These are phyloP conservation scores for Gentiana straminea DNA, from an alignment of 257 asterid genomes.

Conservation along the genomic window DNA sequence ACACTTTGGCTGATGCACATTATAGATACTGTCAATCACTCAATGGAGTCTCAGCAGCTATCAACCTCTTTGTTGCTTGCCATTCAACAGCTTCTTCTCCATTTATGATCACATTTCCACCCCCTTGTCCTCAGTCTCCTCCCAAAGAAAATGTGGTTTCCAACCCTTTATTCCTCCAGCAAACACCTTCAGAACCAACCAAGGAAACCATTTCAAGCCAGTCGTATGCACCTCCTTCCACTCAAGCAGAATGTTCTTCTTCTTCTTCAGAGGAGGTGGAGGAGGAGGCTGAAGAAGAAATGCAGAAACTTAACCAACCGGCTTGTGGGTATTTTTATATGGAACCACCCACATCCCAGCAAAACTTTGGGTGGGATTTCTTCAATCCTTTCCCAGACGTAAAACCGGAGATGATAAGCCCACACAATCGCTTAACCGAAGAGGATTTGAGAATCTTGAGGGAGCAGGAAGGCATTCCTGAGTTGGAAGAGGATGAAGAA, in stretches of 20 bases:
- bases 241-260: slow-evolving; percentile 23
- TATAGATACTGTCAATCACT: slow-evolving; percentile 68
- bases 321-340: slow-evolving; percentile 54
- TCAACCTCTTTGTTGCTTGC: slow-evolving; percentile 67
- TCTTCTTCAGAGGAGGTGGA: slow-evolving; percentile 10
- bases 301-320: slow-evolving; percentile 18
- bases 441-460: slow-evolving; percentile 84
- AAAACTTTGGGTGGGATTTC: slow-evolving; percentile 92
- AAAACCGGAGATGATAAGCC: slow-evolving; percentile 50
- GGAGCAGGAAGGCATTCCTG: slow-evolving; percentile 86
- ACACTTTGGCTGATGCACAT: slow-evolving; percentile 75
- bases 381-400: slow-evolving; percentile 63
- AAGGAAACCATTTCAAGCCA: slow-evolving; percentile 39
- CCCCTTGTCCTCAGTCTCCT: slow-evolving; percentile 40
- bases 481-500: slow-evolving; percentile 49
- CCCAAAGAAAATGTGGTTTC: slow-evolving; percentile 47
- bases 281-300: slow-evolving; percentile 28
- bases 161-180: slow-evolving; percentile 78
- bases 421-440: slow-evolving; percentile 54
- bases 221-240: slow-evolving; percentile 28
- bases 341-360: slow-evolving; percentile 56
- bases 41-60: slow-evolving; percentile 73
- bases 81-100: slow-evolving; percentile 61
- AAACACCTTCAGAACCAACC: slow-evolving; percentile 47
- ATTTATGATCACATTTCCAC: slow-evolving; percentile 43